Percentiles rank a stretch among this genome's conserved stretches.
These are phyloP conservation scores for Thielaviopsis musarum DNA, from an alignment of 2,329 filamentous ascomycete species.

Conservation along the genomic window DNA sequence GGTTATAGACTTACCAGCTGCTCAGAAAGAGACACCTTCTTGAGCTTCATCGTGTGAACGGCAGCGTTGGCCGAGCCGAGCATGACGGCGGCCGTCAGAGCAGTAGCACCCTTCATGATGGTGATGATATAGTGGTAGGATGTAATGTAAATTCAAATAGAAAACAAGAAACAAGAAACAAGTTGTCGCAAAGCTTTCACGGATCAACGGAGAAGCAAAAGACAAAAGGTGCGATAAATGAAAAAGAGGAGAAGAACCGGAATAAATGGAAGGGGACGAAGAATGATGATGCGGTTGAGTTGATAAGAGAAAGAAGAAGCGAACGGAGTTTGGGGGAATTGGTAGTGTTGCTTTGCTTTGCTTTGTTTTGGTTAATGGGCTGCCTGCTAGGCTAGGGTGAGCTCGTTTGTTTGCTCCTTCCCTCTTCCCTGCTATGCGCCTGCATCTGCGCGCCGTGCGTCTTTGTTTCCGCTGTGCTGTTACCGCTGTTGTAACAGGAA, in stretches of 20 bases:
- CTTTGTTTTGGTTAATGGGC: background rate
- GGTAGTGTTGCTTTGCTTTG: background rate
- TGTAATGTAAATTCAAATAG: constrained; percentile 1
- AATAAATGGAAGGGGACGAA: background rate
- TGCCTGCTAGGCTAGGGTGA: background rate
- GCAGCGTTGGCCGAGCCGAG: constrained; percentile 69
- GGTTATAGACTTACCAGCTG: constrained; percentile 54
- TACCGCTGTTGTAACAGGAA: background rate
- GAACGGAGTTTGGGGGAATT: background rate
- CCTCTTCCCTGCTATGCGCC: background rate
- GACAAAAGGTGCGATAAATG: background rate
- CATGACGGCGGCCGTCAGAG: constrained; percentile 65
- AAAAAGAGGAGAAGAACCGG: background rate
- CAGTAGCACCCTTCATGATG: constrained; percentile 61
- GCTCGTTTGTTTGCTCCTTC: background rate
- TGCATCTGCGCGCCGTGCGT: background rate
- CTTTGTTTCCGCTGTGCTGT: background rate
- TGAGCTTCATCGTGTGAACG: constrained; percentile 91
- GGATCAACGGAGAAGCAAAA: constrained; percentile 7
- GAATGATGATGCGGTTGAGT: background rate
- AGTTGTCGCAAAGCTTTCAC: constrained; percentile 4
- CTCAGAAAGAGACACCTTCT: constrained; percentile 85
- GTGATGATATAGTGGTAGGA: background rate
- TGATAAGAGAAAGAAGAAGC: constrained; percentile 2
- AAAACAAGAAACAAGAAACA: background rate